Evolutionary conservation across 768 basidiomycete genomes (phyloP).

Genomic region (Daedaleopsis nitida): DNA sequence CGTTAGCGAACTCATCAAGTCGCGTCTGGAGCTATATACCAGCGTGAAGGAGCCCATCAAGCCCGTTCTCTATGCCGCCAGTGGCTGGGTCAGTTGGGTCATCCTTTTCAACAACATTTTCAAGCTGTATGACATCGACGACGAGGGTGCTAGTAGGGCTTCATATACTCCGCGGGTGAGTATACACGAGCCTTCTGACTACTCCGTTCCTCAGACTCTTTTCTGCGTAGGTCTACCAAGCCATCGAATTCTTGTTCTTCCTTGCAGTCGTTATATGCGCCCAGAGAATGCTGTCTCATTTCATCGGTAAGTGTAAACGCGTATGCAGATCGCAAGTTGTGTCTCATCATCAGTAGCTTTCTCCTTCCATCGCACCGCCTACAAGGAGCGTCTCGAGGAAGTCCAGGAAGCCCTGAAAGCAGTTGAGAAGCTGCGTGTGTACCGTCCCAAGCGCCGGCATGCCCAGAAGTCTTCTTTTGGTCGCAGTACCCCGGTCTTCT

Average conservation of each 20-base stretch:
- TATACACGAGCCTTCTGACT: not conserved
- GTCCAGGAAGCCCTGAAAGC: constrained; percentile 55
- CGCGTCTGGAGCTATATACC: constrained; percentile 66
- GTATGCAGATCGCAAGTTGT: not conserved
- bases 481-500: constrained; percentile 39
- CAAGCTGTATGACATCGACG: constrained; percentile 47
- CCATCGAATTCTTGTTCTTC: constrained; percentile 77
- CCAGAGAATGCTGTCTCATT: constrained; percentile 71
- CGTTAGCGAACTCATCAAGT: constrained; percentile 68
- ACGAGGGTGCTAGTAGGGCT: constrained; percentile 50
- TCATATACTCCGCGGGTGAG: constrained; percentile 60
- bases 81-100: constrained; percentile 72
- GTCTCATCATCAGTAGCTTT: constrained; percentile 46
- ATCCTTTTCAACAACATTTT: constrained; percentile 74
- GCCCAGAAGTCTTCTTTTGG: constrained; percentile 32
- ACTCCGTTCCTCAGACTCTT: constrained; percentile 10
- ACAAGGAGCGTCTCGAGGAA: constrained; percentile 66
- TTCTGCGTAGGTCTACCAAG: constrained; percentile 67
- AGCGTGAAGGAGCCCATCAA: constrained; percentile 71
- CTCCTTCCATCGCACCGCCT: constrained; percentile 77
- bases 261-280: constrained; percentile 60
- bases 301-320: constrained; percentile 44
- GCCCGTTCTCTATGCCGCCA: constrained; percentile 72
- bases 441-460: constrained; percentile 53
- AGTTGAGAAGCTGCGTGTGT: constrained; percentile 68